Base-by-base conservation (phyloP, 2,329 filamentous ascomycete species). In the Chaetothyriales sp. region DNA sequence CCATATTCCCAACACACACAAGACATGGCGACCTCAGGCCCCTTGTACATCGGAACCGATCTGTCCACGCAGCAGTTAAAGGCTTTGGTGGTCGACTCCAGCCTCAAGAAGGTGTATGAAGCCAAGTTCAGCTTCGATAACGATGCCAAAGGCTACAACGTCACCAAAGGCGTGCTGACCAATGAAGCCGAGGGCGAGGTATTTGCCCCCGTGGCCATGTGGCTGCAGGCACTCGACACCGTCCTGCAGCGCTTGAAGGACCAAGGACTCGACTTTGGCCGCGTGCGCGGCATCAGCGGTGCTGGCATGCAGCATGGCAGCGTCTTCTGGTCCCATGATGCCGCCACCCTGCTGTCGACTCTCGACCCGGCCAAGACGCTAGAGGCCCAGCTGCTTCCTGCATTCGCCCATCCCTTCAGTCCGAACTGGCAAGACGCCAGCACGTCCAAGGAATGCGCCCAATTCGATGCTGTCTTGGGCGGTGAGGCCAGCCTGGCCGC, bases 351-450 rank as follows among this genome's bases (percentile, higher is more conserved):
- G 44, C 75, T 97, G 44, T 70, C 66, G 3, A 70, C 63, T 10
- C 70, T 97, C 44, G 75, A 86, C 58, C 65, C 76, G 2, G 69
- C 69, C 18, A 78, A 77, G 64, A 70, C 76, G 0, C 71, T 97
- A 46, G 76, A 85, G 48, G 81, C 85, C 54, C 89, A 94, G 70
- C 72, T 97, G 22, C 70, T 72, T 8, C 72, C 70, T 2, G 85
- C 84, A 0, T 86, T 97, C 64, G 85, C 89, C 15, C 85, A 94
- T 66, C 82, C 85, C 4, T 89, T 82, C 70, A 89, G 87, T 58
- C 92, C 92, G 6, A 98, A 97, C 67, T 98, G 92, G 92, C 92
- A 97, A 70, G 92, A 98, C 67, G 85, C 89, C 56, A 95, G 89
- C 70, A 97, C 92, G 1, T 89, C 95, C 71, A 76, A 76, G 59